phyloP scores from a whole-genome alignment of 2,329 filamentous ascomycete genomes.

The Ramichloridium luteum region DNA sequence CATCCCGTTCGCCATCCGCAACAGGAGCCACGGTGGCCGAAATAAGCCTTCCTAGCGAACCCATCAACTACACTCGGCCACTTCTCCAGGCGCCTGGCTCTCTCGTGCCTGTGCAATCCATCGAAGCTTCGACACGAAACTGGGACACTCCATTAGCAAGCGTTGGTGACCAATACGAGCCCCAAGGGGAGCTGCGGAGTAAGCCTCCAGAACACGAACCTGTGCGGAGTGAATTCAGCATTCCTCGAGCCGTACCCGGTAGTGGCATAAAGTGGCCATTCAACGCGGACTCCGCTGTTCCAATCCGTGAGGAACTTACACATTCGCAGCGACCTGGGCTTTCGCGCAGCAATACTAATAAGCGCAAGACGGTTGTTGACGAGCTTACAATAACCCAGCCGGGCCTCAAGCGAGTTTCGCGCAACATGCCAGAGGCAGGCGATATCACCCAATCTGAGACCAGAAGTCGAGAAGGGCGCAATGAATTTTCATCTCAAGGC shows the following conservation, averaged over 20 bases:
- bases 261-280: slow-evolving; percentile 6
- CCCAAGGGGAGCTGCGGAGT: slow-evolving; percentile 33
- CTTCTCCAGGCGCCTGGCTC: slow-evolving; percentile 6
- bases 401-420: slow-evolving; percentile 9
- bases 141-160: slow-evolving; percentile 27
- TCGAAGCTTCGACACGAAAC: slow-evolving; percentile 23
- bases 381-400: slow-evolving; percentile 1
- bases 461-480: slow-evolving; percentile 4
- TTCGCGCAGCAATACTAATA: slow-evolving; percentile 9
- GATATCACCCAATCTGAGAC: slow-evolving; percentile 9
- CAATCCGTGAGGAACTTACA: slow-evolving; percentile 5
- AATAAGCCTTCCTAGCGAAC: neutral
- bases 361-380: slow-evolving; percentile 15
- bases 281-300: slow-evolving; percentile 8
- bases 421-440: slow-evolving; percentile 9
- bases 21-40: slow-evolving; percentile 1
- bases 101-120: slow-evolving; percentile 2
- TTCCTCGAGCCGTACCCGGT: slow-evolving; percentile 19
- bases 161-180: slow-evolving; percentile 30
- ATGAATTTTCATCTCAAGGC: slow-evolving; percentile 4
- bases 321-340: no score
- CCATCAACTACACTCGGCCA: neutral
- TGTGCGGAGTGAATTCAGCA: slow-evolving; percentile 26
- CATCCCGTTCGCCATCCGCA: slow-evolving; percentile 1
- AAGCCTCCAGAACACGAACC: slow-evolving; percentile 23